phyloP scores from a whole-genome alignment of 768 basidiomycete genomes.

The Termitomyces sp. region DNA sequence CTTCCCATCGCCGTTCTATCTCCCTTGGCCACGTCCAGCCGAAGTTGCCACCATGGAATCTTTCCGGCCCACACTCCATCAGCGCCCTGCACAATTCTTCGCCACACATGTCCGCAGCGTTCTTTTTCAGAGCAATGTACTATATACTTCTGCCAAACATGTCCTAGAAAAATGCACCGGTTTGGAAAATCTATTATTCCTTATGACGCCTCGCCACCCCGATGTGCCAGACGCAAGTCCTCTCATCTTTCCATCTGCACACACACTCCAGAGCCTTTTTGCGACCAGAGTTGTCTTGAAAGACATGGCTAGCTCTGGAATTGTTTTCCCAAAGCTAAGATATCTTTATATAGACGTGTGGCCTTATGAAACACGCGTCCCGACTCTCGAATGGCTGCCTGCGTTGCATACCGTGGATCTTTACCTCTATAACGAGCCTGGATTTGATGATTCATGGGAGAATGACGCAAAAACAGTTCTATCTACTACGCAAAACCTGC shows the following conservation, averaged over 20 bases:
- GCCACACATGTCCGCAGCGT: neutral
- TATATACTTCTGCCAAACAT: too few species aligned
- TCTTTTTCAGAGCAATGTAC: neutral
- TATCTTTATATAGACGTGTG: neutral
- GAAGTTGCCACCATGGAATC: too few species aligned
- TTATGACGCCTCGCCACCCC: neutral
- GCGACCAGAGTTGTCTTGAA: too few species aligned
- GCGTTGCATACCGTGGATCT: neutral
- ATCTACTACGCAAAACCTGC: too few species aligned
- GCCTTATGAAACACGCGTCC: neutral
- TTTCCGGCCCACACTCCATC: neutral
- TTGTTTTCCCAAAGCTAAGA: neutral
- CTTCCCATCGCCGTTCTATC: too few species aligned
- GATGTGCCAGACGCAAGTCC: neutral
- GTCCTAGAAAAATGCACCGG: neutral
- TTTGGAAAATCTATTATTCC: neutral
- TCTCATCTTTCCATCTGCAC: too few species aligned
- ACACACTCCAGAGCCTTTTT: neutral
- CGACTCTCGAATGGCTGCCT: neutral
- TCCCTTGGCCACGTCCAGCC: too few species aligned
- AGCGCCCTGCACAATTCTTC: neutral
- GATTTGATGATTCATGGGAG: too few species aligned
- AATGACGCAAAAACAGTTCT: too few species aligned
- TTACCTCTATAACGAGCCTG: neutral
- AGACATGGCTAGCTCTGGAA: too few species aligned